A percentile compares a stretch with the other conserved stretches of the same genome.
Conservation (phyloP, 2,329 filamentous ascomycete genomes). For the Colletotrichum liaoningense region DNA sequence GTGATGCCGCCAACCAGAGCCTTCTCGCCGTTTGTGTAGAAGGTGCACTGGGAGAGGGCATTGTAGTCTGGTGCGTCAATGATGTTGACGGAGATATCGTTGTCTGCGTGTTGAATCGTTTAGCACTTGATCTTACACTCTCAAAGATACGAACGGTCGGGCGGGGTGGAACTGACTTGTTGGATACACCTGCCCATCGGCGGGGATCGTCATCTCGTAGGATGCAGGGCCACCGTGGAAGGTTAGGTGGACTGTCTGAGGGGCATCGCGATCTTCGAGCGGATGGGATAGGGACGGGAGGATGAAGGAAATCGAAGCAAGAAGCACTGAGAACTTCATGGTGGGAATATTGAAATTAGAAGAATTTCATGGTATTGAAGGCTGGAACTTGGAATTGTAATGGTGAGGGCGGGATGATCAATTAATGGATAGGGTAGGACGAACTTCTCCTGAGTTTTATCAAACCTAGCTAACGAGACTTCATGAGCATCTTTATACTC, state of each 20-base stretch:
- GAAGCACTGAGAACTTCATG: constrained; percentile 38
- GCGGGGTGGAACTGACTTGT: constrained; percentile 47
- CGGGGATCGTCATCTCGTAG: constrained; percentile 54
- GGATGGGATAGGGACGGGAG: constrained; percentile 19
- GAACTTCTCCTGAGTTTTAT: background rate
- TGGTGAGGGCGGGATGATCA: background rate
- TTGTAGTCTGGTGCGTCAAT: constrained; percentile 58
- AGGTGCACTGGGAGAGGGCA: constrained; percentile 55
- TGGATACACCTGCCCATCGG: constrained; percentile 50
- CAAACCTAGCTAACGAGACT: background rate
- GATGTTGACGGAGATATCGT: constrained; percentile 49
- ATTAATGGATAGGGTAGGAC: too few relatives aligned
- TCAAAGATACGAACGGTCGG: background rate
- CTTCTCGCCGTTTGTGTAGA: constrained; percentile 49
- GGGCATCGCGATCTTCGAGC: constrained; percentile 42
- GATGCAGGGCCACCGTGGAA: constrained; percentile 55
- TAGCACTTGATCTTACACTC: background rate
- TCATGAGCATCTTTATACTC: background rate
- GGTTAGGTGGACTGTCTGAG: constrained; percentile 53
- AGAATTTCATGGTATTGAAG: background rate
- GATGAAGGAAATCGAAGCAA: constrained; percentile 27
- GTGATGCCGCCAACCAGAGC: constrained; percentile 46
- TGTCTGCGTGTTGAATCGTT: constrained; percentile 44
- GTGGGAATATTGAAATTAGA: background rate
- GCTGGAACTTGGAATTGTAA: background rate